These are phyloP conservation scores for Grigorovia jiainica DNA, from an alignment of 805 yeast genomes.

Conservation along the genomic window DNA sequence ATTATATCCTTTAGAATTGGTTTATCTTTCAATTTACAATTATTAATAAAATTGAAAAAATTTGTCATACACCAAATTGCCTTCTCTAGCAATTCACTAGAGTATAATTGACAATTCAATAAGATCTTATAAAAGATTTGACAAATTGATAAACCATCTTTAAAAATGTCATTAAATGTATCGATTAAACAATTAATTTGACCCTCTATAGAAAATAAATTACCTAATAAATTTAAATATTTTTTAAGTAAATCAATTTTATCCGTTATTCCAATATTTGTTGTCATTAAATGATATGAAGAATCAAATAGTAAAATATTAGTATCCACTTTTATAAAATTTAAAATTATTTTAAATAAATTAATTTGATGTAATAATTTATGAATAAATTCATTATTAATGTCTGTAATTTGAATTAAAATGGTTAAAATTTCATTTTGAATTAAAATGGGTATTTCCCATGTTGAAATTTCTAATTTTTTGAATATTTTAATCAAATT, in stretches of 20 bases:
- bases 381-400: neutral
- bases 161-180: neutral
- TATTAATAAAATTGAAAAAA: neutral
- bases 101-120: neutral
- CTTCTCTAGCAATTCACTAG: neutral
- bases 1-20: too few species aligned
- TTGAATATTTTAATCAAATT: neutral
- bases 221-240: neutral
- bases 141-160: too few species aligned
- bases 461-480: too few species aligned
- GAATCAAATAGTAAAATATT: too few species aligned
- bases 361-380: neutral
- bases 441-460: neutral
- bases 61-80: neutral
- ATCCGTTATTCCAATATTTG: neutral
- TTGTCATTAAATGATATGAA: too few species aligned
- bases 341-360: neutral
- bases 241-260: neutral
- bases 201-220: neutral
- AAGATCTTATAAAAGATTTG: too few species aligned
- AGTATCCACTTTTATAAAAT: neutral
- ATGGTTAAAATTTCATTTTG: neutral
- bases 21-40: too few species aligned
- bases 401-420: neutral
- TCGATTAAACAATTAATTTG: neutral